Evolutionary conservation across 2,329 filamentous ascomycete genomes (phyloP).

Genomic region (Fusarium euwallaceae): DNA sequence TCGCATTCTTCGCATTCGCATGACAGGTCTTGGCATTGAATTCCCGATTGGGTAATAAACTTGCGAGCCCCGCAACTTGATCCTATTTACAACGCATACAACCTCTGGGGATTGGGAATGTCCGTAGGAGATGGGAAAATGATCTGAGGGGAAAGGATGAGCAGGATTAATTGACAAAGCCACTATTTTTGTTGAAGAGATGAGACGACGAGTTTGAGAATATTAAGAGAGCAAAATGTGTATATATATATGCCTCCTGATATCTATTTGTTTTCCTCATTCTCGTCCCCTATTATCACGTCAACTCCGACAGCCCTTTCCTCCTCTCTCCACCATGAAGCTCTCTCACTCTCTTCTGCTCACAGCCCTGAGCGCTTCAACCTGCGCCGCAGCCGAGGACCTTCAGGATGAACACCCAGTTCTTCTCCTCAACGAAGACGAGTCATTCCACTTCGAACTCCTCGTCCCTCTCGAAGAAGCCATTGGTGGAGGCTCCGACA

Average conservation of each 20-base stretch:
- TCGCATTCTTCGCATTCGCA: neutral
- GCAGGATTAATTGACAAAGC: neutral
- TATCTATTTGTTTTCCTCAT: neutral
- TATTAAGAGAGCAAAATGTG: neutral
- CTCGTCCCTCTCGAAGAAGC: neutral
- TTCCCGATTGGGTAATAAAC: neutral
- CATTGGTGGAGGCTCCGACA: conserved; percentile 33
- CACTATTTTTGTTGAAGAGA: neutral
- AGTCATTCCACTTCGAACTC: conserved; percentile 4
- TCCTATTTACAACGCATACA: neutral
- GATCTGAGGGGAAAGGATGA: neutral
- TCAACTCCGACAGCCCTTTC: neutral
- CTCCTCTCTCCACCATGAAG: neutral
- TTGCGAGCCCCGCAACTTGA: neutral
- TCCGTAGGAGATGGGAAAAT: neutral
- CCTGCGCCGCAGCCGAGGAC: neutral
- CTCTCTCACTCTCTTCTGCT: neutral
- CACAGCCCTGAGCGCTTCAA: neutral
- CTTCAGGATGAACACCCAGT: neutral
- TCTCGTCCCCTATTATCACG: neutral
- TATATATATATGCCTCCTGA: neutral
- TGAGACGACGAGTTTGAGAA: neutral
- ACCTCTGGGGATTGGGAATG: neutral
- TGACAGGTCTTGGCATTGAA: neutral
- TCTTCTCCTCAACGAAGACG: neutral